Evolutionary conservation across 2,329 filamentous ascomycete genomes (phyloP), one percentile per base, ranked within the genome.

Genomic region (Aspergillus versicolor): DNA sequence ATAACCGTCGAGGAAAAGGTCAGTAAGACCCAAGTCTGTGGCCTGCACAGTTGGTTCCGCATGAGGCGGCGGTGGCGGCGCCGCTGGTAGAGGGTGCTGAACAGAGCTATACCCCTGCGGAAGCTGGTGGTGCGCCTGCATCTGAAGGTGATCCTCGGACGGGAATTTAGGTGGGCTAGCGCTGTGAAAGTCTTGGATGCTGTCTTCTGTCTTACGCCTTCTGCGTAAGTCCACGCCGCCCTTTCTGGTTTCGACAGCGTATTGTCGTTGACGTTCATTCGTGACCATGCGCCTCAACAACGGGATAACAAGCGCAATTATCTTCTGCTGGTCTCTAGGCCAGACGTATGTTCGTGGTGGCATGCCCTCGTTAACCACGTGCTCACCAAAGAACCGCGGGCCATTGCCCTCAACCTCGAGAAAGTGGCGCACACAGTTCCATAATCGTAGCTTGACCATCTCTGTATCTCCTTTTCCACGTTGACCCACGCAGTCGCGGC

Each of bases 231-330:
- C 72, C 37, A 70, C 70, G 4, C 77, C 76, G 11, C 77, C 77
- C 60, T 81, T 84, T 41, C 82, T 75, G 1, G 80, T 82, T 66
- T 83, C 81, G 30, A 83, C 79, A 1, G 82, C 82, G 67, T 85
- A 85, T 64, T 81, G 75, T 38, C 82, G 74, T 64, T 85, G 82
- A 22, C 82, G 75, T 66, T 85, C 83, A 57, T 85, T 85, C 15
- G 82, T 84, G 12, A 85, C 82, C 81, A 85, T 84, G 22, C 82
- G 75, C 56, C 82, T 71, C 57, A 85, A 72, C 45, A 85, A 67
- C 12, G 82, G 82, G 59, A 82, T 84, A n/a, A 84, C 79, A 21
- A 83, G 70, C n/a, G 78, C 75, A 41, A 85, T 81, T 49, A 85
- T 82, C 58, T 80, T 79, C 55, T 82, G 80, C 49, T 77, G 77